phyloP scores from a whole-genome alignment of 1,139 yeast species.

The Debaryomycetaceae sp. region DNA sequence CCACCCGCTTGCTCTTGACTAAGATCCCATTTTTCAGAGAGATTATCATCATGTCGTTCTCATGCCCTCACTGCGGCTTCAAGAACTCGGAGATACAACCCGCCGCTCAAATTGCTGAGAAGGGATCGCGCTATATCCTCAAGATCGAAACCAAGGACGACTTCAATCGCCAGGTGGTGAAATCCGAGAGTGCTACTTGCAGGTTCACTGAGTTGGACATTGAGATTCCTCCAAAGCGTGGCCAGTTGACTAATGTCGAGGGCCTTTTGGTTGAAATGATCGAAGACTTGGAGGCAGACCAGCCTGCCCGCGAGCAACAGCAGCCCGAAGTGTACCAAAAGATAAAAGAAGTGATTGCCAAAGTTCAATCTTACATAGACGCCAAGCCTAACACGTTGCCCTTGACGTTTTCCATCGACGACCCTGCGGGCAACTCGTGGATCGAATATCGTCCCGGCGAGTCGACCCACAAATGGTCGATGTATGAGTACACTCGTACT shows the following conservation, averaged over 20 bases:
- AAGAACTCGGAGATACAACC: slow-evolving; percentile 93
- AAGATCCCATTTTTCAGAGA: slow-evolving; percentile 90
- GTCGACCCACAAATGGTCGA: slow-evolving; percentile 87
- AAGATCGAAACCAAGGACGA: slow-evolving; percentile 70
- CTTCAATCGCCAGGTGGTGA: slow-evolving; percentile 86
- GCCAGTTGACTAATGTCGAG: slow-evolving; percentile 89
- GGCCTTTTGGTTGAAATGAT: slow-evolving; percentile 82
- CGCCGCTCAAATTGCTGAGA: slow-evolving; percentile 83
- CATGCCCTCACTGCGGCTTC: slow-evolving; percentile 91
- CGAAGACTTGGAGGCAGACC: slow-evolving; percentile 78
- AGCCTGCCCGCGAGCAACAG: slow-evolving; percentile 63
- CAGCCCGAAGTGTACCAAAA: slow-evolving; percentile 77
- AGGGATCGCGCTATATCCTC: slow-evolving; percentile 73
- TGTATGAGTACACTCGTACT: slow-evolving; percentile 75
- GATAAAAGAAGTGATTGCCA: slow-evolving; percentile 64
- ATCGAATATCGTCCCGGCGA: slow-evolving; percentile 87
- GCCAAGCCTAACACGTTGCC: slow-evolving; percentile 73
- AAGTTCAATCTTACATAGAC: slow-evolving; percentile 52
- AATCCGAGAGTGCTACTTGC: slow-evolving; percentile 83
- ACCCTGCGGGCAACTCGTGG: slow-evolving; percentile 98
- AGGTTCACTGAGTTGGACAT: slow-evolving; percentile 80
- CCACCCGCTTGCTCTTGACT: slow-evolving; percentile 78
- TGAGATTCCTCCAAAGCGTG: slow-evolving; percentile 93
- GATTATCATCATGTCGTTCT: slow-evolving; percentile 90
- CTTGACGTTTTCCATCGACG: slow-evolving; percentile 76